Evolutionary conservation across 306 rosid genomes (phyloP), one percentile per base, ranked within the genome.

Genomic region (Malus asiatica): DNA sequence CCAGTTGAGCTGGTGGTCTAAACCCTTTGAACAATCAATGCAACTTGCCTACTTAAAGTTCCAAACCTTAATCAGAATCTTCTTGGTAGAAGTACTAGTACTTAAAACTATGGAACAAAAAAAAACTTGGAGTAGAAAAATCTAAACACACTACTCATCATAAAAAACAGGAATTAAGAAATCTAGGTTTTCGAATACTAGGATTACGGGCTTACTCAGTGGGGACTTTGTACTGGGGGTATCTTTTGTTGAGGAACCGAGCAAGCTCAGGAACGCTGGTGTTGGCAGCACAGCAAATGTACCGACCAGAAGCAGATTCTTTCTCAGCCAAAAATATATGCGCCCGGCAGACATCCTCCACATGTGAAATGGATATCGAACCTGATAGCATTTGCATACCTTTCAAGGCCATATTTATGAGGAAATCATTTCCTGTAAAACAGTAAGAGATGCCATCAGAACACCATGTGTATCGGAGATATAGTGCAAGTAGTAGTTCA

Each of bases 201-300:
- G 68, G 23, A 30, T 35, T 16, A 53, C 40, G 48, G 11, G 75
- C 97, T 85, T 87, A 93, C 97, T 87, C 91, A 3, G 96, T 86
- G 72, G 86, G 86, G 84, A 90, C 76, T 61, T 83, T 76, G 81
- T 84, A 87, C 38, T 86, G 87, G 30, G 94, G 87, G 58, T 89
- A 93, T 80, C 89, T 77, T 44, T 86, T 76, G 87, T 32, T 68
- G 33, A 93, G 96, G 85, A 90, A 90, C 73, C 82, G 77, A 5
- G 94, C 96, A 57, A 93, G 92, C 84, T 89, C 97, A 12, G 89
- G 89, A 71, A 93, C 90, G 84, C 90, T 76, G 11, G 88, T 84
- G 70, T 84, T 88, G 63, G 74, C 79, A 72, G 83, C 93, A 72
- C 89, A 87, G 69, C 92, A 89, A 52, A 86, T 83, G 83, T 88